Evolutionary conservation across 1,139 yeast genomes (phyloP), one percentile per base, ranked within the genome.

Genomic region (Kodamaea sp.): DNA sequence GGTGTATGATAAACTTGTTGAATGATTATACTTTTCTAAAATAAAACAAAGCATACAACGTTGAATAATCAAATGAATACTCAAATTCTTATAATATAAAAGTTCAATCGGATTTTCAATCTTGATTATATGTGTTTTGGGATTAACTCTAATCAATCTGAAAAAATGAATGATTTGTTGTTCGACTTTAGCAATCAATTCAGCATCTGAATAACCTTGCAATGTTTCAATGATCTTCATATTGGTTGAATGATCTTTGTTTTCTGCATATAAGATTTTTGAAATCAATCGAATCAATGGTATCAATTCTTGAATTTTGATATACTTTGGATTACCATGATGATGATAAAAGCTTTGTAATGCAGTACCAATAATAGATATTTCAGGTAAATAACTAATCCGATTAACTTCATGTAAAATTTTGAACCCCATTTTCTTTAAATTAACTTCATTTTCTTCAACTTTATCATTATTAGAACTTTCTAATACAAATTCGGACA

Each of bases 341-440:
- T 46, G 44, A 43, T 66, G 66, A 37, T 59, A 54, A 43, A 58
- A 63, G 23, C 63, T 52, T 47, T 62, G 74, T 31, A 71, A 52
- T 1, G 73, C 52, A 7, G 65, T 51, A 2, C 76, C 76, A 29
- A 70, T 61, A 12, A 70, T 49, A 2, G 73, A 52, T n/a, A 67
- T 52, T 35, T 65, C 65, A 2, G 75, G 73, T 26, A 70, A 48
- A 44, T 54, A 67, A 15, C 64, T 53, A 20, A 57, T 57, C n/a
- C 59, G 47, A 48, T 70, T 70, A 36, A 70, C 54, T 36, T 67
- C 69, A 44, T 70, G 75, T 35, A 71, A 57, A 11, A 69, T 52
- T 46, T 56, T 65, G 53, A 68, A 70, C 0, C 75, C 76, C 41
- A 71, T 55, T 44, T 67, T 64, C 50, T 70, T 71, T 43, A 71